A percentile compares a stretch with the other conserved stretches of the same genome.
Evolutionary conservation across 768 basidiomycete genomes (phyloP).

Genomic region (Wakefieldia striispora): DNA sequence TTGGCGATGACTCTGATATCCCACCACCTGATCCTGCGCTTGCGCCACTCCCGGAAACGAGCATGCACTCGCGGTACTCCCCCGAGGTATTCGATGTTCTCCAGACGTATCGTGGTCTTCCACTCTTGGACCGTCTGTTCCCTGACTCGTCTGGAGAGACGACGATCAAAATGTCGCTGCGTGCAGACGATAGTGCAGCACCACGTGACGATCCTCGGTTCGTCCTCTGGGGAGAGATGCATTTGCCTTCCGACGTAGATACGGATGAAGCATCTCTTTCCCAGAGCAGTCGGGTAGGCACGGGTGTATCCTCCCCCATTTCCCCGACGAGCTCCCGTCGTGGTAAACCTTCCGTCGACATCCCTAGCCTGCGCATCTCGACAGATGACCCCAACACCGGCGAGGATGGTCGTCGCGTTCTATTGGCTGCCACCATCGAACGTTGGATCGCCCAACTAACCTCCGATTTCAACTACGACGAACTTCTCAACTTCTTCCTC

Average conservation of each 20-base stretch:
- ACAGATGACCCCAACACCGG: slow-evolving; percentile 31
- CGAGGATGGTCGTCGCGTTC: slow-evolving; percentile 34
- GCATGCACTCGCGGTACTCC: slow-evolving; percentile 61
- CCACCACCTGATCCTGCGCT: slow-evolving; percentile 26
- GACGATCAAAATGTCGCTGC: slow-evolving; percentile 70
- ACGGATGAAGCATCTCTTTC: slow-evolving; percentile 41
- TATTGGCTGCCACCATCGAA: slow-evolving; percentile 91
- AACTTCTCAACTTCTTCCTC: slow-evolving; percentile 86
- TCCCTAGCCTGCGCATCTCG: slow-evolving; percentile 29
- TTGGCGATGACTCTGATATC: slow-evolving; percentile 30
- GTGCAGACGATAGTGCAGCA: slow-evolving; percentile 62
- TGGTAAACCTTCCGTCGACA: slow-evolving; percentile 23
- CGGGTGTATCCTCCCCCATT: slow-evolving; percentile 34
- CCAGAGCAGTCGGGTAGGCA: slow-evolving; percentile 37
- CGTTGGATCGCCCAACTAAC: slow-evolving; percentile 92
- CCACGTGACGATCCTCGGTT: slow-evolving; percentile 89
- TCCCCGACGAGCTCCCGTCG: slow-evolving; percentile 32
- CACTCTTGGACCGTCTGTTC: slow-evolving; percentile 64
- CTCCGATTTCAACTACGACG: slow-evolving; percentile 81
- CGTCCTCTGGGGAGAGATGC: slow-evolving; percentile 81
- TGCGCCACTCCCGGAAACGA: slow-evolving; percentile 45
- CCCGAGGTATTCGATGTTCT: slow-evolving; percentile 78
- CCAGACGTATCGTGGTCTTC: slow-evolving; percentile 76
- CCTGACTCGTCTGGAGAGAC: slow-evolving; percentile 56
- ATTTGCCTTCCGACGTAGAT: slow-evolving; percentile 29